Conservation (phyloP, 1,284 basidiomycete species). For the Cryptococcus sp. region DNA sequence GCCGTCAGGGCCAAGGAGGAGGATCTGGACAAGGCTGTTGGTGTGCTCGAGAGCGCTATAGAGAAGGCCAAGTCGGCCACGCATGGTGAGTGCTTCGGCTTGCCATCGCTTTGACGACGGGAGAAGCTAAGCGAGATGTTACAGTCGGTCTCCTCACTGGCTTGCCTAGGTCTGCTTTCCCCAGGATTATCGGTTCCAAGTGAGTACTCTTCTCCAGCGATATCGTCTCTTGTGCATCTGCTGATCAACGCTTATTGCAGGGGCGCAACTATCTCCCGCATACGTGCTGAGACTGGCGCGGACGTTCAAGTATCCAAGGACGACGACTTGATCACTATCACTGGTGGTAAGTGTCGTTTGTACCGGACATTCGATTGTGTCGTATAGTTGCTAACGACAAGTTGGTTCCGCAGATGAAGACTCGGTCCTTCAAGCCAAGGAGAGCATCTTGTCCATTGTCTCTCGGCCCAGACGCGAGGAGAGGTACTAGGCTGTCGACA, state of each 20-base stretch:
- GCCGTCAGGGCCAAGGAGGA: slow-evolving; percentile 77
- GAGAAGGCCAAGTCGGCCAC: slow-evolving; percentile 64
- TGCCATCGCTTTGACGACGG: too few relatives aligned
- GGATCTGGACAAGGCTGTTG: slow-evolving; percentile 70
- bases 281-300: slow-evolving; percentile 81
- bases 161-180: slow-evolving; percentile 58
- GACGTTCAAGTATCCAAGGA: slow-evolving; percentile 86
- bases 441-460: slow-evolving; percentile 74
- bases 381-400: slow-evolving; percentile 5
- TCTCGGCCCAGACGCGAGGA: slow-evolving; percentile 29
- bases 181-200: slow-evolving; percentile 80
- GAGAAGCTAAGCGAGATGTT: background rate
- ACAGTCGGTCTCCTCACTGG: slow-evolving; percentile 53
- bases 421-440: slow-evolving; percentile 73
- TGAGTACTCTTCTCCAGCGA: slow-evolving; percentile 37
- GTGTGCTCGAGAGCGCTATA: slow-evolving; percentile 67
- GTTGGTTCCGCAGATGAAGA: slow-evolving; percentile 55
- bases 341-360: slow-evolving; percentile 61
- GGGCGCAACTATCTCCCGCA: slow-evolving; percentile 73
- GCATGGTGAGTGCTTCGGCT: slow-evolving; percentile 53
- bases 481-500: slow-evolving; percentile 18
- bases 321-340: slow-evolving; percentile 77
- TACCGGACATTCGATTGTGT: background rate
- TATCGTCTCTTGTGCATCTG: too few relatives aligned
- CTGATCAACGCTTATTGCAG: slow-evolving; percentile 12